Base-by-base conservation (phyloP, 331 rosid species). In the Pyracantha coccinea region DNA sequence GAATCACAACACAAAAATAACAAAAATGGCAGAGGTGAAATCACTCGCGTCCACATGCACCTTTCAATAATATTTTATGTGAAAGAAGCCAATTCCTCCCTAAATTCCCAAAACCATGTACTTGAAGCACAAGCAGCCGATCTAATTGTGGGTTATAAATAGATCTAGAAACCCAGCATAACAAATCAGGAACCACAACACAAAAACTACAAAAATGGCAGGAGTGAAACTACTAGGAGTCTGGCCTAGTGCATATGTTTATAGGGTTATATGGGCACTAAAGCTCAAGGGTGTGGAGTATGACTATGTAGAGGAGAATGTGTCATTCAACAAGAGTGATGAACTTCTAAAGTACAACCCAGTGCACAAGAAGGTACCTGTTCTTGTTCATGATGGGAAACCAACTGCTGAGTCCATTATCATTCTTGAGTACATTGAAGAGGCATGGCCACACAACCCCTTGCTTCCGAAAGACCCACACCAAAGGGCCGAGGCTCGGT, bases 401-500 rank as follows among this genome's bases (percentile, higher is more conserved):
- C 73, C 83, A 24, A 69, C 55, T 59, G 67, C 66, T 6, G 83
- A 80, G 41, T 78, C 81, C 17, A 9, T 52, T 7, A 23, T 63
- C 24, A 78, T 71, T 17, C 72, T 82, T 31, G 68, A 82, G 55
- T 82, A 57, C 66, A 82, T 82, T 27, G 83, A 82, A 55, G 80
- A 82, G 32, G 66, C 62, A 41, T 82, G 79, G 86, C 78, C 80
- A 1, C 55, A 33, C 9, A 66, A 69, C 27, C 80, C 89, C 2
- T 59, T 85, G 72, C 80, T 85, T 31, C 84, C 86, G 2, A 66
- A 32, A 25, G 80, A 82, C 20, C 66, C 86, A 59, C 38, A 69
- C 70, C 67, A 76, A 21, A 85, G 75, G 32, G 86, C 89, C 64
- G 16, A 58, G 21, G 86, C 84, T 14, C 71, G 84, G 1, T 78